phyloP scores from a whole-genome alignment of 2,329 filamentous ascomycete genomes.

The Ophiocordyceps robertsii region DNA sequence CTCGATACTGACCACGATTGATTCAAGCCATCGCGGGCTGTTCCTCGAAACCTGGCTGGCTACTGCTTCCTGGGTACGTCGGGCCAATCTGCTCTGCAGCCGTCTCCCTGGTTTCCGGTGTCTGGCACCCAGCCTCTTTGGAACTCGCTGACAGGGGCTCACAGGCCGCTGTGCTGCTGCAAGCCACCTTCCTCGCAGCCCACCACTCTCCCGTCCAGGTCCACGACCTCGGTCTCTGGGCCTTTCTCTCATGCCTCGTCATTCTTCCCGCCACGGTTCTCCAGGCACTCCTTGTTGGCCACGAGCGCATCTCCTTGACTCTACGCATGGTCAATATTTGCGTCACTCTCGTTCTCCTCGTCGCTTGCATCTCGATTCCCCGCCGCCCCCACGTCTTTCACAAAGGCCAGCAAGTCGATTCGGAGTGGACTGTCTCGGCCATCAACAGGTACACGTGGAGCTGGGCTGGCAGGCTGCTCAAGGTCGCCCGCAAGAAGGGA shows the following conservation, averaged over 20 bases:
- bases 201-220: conserved; percentile 36
- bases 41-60: conserved; percentile 46
- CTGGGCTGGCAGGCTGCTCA: conserved; percentile 47
- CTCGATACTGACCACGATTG: conserved; percentile 36
- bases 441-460: conserved; percentile 50
- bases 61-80: conserved; percentile 48
- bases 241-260: conserved; percentile 31
- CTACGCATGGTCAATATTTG: conserved; percentile 32
- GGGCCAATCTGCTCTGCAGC: not conserved
- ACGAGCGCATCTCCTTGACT: conserved; percentile 27
- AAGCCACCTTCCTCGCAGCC: conserved; percentile 34
- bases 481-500: conserved; percentile 39
- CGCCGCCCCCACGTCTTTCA: conserved; percentile 55
- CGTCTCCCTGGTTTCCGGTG: not conserved
- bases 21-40: conserved; percentile 19
- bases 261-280: conserved; percentile 29
- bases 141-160: not conserved
- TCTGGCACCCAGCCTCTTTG: not conserved
- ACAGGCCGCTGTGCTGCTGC: conserved; percentile 37
- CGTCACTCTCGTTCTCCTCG: conserved; percentile 27
- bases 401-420: conserved; percentile 46
- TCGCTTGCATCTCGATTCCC: conserved; percentile 42
- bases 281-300: conserved; percentile 26
- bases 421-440: conserved; percentile 45
- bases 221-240: conserved; percentile 39